These are phyloP conservation scores for Botryotinia convoluta DNA, from an alignment of 2,329 filamentous ascomycete species.

Conservation along the genomic window DNA sequence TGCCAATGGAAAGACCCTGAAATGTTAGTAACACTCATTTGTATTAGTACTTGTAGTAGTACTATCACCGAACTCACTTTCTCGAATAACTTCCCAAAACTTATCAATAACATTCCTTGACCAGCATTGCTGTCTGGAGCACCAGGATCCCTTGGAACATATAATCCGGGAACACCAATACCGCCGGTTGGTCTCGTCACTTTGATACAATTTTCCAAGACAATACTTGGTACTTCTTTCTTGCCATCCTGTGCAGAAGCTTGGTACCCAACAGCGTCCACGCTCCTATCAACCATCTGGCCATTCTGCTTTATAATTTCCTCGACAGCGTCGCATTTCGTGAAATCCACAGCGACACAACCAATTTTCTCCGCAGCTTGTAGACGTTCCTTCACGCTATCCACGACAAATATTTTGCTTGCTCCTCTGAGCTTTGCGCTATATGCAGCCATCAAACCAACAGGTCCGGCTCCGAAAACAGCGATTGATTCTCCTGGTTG, in stretches of 20 bases:
- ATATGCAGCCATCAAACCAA: slow-evolving; percentile 66
- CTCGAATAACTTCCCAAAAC: slow-evolving; percentile 67
- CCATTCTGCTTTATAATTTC: slow-evolving; percentile 58
- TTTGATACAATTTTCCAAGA: slow-evolving; percentile 35
- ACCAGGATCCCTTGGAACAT: slow-evolving; percentile 53
- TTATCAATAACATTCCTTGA: slow-evolving; percentile 63
- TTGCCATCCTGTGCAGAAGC: slow-evolving; percentile 54
- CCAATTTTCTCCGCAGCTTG: slow-evolving; percentile 60
- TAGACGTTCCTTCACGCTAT: slow-evolving; percentile 59
- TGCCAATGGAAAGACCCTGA: slow-evolving; percentile 57
- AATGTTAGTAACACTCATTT: not conserved
- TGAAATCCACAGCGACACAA: slow-evolving; percentile 59
- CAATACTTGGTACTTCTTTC: slow-evolving; percentile 59
- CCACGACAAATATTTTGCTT: slow-evolving; percentile 59
- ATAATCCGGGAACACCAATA: slow-evolving; percentile 36
- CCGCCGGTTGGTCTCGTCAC: slow-evolving; percentile 36
- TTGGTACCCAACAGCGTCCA: slow-evolving; percentile 66
- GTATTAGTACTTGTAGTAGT: not conserved
- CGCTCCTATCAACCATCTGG: slow-evolving; percentile 60
- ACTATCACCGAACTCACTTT: slow-evolving; percentile 47
- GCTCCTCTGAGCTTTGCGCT: slow-evolving; percentile 60
- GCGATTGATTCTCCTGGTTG: slow-evolving; percentile 60
- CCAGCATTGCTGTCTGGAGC: slow-evolving; percentile 58
- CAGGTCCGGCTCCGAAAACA: slow-evolving; percentile 62
- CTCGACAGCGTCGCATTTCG: slow-evolving; percentile 56